phyloP scores from a whole-genome alignment of 768 basidiomycete species.

The Phaeolepiota aurea region DNA sequence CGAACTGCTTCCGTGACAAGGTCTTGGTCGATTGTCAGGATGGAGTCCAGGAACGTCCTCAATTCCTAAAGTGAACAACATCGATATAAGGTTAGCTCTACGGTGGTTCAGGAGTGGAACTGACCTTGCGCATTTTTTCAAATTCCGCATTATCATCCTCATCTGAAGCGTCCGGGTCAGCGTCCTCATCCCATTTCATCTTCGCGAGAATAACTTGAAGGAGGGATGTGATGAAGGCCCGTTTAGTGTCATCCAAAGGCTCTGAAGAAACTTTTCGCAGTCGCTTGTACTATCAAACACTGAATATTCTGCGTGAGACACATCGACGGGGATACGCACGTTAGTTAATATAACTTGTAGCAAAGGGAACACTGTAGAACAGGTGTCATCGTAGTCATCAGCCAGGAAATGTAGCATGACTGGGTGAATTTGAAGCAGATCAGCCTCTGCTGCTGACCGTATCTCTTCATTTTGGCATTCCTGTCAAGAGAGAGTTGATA shows the following conservation, averaged over 20 bases:
- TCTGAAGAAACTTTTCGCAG: constrained; percentile 49
- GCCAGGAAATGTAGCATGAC: constrained; percentile 83
- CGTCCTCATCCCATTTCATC: constrained; percentile 84
- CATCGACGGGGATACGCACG: constrained; percentile 33
- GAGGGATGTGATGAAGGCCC: constrained; percentile 70
- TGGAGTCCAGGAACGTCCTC: constrained; percentile 78
- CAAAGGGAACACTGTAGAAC: constrained; percentile 76
- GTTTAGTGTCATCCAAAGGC: constrained; percentile 56
- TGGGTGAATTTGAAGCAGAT: constrained; percentile 66
- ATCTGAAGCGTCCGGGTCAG: constrained; percentile 75
- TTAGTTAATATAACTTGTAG: constrained; percentile 64
- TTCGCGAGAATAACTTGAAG: constrained; percentile 77
- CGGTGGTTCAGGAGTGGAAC: constrained; percentile 6
- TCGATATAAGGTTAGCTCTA: neutral
- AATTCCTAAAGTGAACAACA: constrained; percentile 49
- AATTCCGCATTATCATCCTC: constrained; percentile 84
- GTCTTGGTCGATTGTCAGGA: constrained; percentile 77
- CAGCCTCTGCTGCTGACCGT: constrained; percentile 50
- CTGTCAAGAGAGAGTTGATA: constrained; percentile 16
- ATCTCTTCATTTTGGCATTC: constrained; percentile 58
- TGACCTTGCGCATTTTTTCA: constrained; percentile 77
- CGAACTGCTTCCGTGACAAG: constrained; percentile 77
- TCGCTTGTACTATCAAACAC: constrained; percentile 65
- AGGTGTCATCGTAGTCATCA: constrained; percentile 86
- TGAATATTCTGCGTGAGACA: constrained; percentile 2